Conservation (phyloP, 2,329 filamentous ascomycete genomes). For the Neopestalotiopsis sp. region DNA sequence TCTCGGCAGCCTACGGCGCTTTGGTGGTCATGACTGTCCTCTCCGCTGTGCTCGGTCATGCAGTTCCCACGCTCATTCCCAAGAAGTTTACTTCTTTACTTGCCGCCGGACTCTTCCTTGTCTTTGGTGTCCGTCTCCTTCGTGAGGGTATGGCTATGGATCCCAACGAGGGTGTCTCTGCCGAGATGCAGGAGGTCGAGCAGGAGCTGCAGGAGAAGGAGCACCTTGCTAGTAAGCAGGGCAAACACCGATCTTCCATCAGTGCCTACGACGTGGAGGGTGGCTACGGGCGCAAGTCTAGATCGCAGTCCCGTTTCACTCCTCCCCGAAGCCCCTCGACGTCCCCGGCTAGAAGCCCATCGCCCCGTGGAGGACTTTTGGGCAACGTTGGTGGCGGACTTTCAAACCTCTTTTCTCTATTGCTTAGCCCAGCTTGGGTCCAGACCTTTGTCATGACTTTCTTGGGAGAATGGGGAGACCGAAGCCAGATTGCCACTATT, state of each 20-base stretch:
- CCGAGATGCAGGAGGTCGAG: conserved; percentile 98
- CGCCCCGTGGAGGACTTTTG: conserved; percentile 44
- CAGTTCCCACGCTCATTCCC: conserved; percentile 86
- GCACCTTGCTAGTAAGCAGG: conserved; percentile 71
- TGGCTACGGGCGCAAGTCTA: conserved; percentile 75
- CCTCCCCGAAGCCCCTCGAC: conserved; percentile 80
- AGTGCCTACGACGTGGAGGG: conserved; percentile 82
- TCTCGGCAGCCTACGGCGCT: conserved; percentile 91
- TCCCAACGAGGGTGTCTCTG: conserved; percentile 87
- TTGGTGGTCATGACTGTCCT: conserved; percentile 94
- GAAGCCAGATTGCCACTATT: conserved; percentile 97
- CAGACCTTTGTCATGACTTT: conserved; percentile 99
- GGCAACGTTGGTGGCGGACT: conserved; percentile 57
- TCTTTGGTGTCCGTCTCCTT: conserved; percentile 86
- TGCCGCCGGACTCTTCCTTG: conserved; percentile 82
- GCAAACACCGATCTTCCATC: conserved; percentile 69
- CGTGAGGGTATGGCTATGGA: conserved; percentile 89
- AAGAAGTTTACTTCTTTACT: conserved; percentile 90
- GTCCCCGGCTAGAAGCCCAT: conserved; percentile 70
- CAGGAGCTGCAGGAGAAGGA: conserved; percentile 93
- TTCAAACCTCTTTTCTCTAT: conserved; percentile 83
- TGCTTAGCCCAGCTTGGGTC: conserved; percentile 96
- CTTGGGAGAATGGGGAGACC: conserved; percentile 96
- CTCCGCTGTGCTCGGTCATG: conserved; percentile 90
- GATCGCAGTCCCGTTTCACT: conserved; percentile 77